Conservation (phyloP, 768 basidiomycete genomes). For the Lenzites betulinus region DNA sequence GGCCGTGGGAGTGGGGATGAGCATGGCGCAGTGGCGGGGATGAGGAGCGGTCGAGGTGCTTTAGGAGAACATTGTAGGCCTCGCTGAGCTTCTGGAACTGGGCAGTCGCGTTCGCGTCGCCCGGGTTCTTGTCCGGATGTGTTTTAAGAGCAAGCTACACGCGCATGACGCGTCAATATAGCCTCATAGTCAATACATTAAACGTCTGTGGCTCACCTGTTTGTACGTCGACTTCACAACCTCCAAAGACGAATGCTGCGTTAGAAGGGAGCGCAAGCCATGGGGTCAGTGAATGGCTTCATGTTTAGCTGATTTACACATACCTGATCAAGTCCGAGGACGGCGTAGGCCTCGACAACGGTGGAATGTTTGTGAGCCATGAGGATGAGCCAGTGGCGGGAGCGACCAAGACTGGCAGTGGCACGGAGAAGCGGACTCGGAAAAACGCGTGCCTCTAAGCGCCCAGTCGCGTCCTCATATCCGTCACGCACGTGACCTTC, state of each 20-base stretch:
- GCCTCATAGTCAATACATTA: neutral
- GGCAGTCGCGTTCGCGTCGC: conserved; percentile 62
- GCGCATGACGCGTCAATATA: neutral
- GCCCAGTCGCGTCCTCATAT: conserved; percentile 17
- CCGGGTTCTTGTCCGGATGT: conserved; percentile 79
- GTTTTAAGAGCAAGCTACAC: conserved; percentile 62
- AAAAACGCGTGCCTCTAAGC: conserved; percentile 15
- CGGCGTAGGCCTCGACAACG: conserved; percentile 40
- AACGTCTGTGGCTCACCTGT: conserved; percentile 45
- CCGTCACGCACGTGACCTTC: conserved; percentile 10
- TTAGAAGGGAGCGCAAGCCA: neutral
- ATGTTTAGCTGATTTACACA: neutral
- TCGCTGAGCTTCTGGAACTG: conserved; percentile 71
- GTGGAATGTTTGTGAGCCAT: conserved; percentile 41
- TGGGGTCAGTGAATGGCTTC: neutral
- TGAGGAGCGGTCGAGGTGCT: conserved; percentile 49
- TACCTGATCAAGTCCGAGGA: conserved; percentile 61
- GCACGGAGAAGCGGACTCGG: neutral
- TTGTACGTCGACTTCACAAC: conserved; percentile 69
- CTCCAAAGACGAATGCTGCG: conserved; percentile 61
- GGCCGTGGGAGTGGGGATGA: conserved; percentile 14
- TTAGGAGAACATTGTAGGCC: conserved; percentile 63
- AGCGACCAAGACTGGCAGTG: neutral
- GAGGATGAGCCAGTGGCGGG: conserved; percentile 1
- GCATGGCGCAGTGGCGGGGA: conserved; percentile 27